phyloP scores from a whole-genome alignment of 306 rosid species.

The Begonia loranthoides region DNA sequence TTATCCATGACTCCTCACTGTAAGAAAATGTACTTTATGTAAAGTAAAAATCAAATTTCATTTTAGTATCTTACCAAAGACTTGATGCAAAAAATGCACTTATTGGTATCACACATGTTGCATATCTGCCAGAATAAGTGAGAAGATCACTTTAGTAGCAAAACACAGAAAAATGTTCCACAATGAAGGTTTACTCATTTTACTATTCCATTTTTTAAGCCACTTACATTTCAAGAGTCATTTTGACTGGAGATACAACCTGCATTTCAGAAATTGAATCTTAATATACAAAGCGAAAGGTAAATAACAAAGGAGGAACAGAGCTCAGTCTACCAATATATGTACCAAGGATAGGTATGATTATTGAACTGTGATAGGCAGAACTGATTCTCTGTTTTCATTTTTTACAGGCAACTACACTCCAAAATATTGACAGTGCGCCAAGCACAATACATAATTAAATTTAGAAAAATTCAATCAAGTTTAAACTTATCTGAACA shows the following conservation, averaged over 20 bases:
- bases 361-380: neutral
- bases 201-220: neutral
- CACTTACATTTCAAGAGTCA: slow-evolving; percentile 91
- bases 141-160: neutral
- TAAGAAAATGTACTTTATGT: too few relatives aligned
- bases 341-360: neutral
- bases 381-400: neutral
- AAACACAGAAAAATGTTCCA: slow-evolving; percentile 2
- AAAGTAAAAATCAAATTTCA: neutral
- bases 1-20: too few relatives aligned
- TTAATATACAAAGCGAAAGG: neutral
- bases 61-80: slow-evolving; percentile 57
- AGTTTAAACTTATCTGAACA: too few relatives aligned
- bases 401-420: too few relatives aligned
- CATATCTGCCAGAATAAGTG: slow-evolving; percentile 52
- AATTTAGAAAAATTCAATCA: too few relatives aligned
- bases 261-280: slow-evolving; percentile 24
- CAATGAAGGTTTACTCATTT: neutral
- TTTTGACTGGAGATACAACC: slow-evolving; percentile 88
- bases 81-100: slow-evolving; percentile 97
- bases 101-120: slow-evolving; percentile 82
- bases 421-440: too few relatives aligned
- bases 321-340: neutral
- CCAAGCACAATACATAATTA: too few relatives aligned
- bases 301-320: neutral